Evolutionary conservation across 2,329 filamentous ascomycete species (phyloP).

Genomic region (Diaporthe australafricana): DNA sequence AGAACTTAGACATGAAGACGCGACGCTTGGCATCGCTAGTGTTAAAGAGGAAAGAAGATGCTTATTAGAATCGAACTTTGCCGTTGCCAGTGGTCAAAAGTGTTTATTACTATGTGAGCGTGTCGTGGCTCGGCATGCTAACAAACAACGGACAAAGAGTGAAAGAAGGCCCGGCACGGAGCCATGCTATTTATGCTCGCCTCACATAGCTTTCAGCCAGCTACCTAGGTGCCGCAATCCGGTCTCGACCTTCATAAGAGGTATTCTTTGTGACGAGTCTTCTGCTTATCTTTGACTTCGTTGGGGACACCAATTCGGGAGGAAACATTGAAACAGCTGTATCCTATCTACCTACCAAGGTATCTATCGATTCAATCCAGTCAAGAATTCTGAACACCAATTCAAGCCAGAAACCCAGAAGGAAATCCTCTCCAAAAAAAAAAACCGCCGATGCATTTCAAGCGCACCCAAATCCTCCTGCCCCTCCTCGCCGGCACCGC

Average conservation of each 20-base stretch:
- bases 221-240: not conserved
- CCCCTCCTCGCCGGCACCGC: not conserved
- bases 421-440: too few relatives aligned
- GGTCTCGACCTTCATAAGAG: not conserved
- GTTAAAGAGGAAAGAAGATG: too few relatives aligned
- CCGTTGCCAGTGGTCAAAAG: too few relatives aligned
- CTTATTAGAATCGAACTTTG: too few relatives aligned
- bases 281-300: not conserved
- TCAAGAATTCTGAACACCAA: not conserved
- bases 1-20: too few relatives aligned
- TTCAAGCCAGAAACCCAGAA: not conserved
- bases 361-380: not conserved
- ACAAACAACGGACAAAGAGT: not conserved
- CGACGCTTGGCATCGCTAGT: too few relatives aligned
- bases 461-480: not conserved
- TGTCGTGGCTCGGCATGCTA: not conserved
- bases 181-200: not conserved
- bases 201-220: not conserved
- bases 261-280: not conserved
- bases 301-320: not conserved
- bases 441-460: not conserved
- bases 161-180: not conserved
- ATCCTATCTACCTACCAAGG: not conserved
- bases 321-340: not conserved
- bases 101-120: too few relatives aligned